Base-by-base conservation (phyloP, 202 grass and related monocot species). In the Cymbopogon flexuosus region DNA sequence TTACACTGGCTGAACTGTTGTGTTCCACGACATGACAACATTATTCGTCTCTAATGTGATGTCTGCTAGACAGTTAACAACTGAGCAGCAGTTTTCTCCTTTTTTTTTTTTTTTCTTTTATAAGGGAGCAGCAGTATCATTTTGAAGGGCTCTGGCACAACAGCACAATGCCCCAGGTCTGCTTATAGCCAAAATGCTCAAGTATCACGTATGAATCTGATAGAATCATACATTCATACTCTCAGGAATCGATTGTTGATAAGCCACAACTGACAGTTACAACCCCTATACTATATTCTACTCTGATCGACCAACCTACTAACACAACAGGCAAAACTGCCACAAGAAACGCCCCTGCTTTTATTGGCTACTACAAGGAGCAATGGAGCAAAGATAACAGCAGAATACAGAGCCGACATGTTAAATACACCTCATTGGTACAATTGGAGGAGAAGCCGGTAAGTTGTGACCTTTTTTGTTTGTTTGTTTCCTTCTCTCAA, bases 291-390 rank as follows among this genome's bases (percentile, higher is more conserved):
- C 36, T 57, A 21, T 69, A 18, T 72, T 69, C 73, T 82, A 89
- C 79, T 47, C 52, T 80, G 62, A 62, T 43, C 35, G 35, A 71
- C 8, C 61, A 36, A 62, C 30, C 71, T 56, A 65, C 65, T 13
- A 13, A 75, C 62, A 71, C 52, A 83, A 30, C 19, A 35, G 58
- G 3, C 36, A 36, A 33, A 33, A 5, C 51, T 70, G 35, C 51
- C 46, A 56, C 62, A 83, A 37, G 36, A 87, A 85, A 83, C 75
- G 65, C 88, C 83, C 84, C 80, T 83, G 88, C 74, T 40, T 86
- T 83, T 83, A 86, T 89, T 86, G 36, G 79, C 83, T 74, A 79
- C 60, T 73, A 69, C 79, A 83, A 89, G 83, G 75, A 79, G 79
- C 47, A 62, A 49, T 52, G 59, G 81, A 84, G 76, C 58, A 27